Evolutionary conservation across 192 early-diverging fungal genomes (phyloP).

Genomic region (Umbelopsis isabellina): DNA sequence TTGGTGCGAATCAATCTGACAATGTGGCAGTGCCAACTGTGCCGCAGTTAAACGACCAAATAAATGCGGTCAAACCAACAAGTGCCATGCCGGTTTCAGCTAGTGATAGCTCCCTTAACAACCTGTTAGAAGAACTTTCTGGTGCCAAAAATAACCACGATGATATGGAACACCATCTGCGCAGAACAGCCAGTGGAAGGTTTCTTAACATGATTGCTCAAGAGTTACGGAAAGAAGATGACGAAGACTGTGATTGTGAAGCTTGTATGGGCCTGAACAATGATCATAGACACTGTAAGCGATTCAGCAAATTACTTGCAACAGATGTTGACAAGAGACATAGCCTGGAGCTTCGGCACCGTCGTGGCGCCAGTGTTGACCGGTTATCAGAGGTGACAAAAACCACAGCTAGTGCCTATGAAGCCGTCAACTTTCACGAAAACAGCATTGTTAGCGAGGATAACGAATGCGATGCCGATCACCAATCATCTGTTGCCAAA

Average conservation of each 20-base stretch:
- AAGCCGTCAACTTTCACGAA: not conserved
- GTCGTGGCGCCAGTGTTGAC: slow-evolving; percentile 36
- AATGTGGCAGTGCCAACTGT: not conserved
- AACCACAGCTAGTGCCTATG: not conserved
- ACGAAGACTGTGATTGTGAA: slow-evolving; percentile 29
- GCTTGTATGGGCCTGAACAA: slow-evolving; percentile 19
- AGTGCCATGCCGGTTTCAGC: too few species aligned
- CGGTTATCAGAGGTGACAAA: not conserved
- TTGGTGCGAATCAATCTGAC: not conserved
- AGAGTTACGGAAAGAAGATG: slow-evolving; percentile 23
- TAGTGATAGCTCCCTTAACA: too few species aligned
- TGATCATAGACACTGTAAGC: slow-evolving; percentile 15
- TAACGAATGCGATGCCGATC: not conserved
- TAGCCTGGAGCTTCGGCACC: slow-evolving; percentile 32
- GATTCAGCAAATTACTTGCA: slow-evolving; percentile 24
- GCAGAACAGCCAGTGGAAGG: slow-evolving; percentile 17
- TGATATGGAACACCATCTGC: not conserved
- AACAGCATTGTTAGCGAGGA: not conserved
- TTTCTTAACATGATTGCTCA: slow-evolving; percentile 37
- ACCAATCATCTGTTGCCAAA: not conserved
- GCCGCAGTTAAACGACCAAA: not conserved
- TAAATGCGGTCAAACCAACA: too few species aligned
- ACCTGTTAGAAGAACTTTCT: not conserved
- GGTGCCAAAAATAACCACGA: not conserved
- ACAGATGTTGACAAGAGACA: slow-evolving; percentile 20